Percentiles rank a stretch among this genome's conserved stretches.
These are phyloP conservation scores for Pichia nanzhaoensis DNA, from an alignment of 805 yeast genomes.

Conservation along the genomic window DNA sequence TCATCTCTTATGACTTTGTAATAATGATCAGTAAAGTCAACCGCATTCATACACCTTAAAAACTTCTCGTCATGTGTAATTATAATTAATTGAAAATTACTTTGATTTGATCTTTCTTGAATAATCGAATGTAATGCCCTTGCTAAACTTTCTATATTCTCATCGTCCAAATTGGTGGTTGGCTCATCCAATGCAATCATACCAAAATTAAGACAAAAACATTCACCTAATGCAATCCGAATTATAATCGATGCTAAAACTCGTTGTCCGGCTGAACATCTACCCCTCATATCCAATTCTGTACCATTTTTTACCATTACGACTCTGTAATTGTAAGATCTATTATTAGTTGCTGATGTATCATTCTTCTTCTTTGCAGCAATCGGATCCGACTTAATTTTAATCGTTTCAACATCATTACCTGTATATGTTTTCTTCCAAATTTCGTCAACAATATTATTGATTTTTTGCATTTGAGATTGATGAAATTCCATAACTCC, in stretches of 20 bases:
- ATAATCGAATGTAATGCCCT: conserved; percentile 70
- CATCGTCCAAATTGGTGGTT: conserved; percentile 88
- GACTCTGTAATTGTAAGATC: conserved; percentile 86
- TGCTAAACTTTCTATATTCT: conserved; percentile 84
- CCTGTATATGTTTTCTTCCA: conserved; percentile 96
- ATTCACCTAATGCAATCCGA: conserved; percentile 86
- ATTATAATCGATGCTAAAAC: conserved; percentile 89
- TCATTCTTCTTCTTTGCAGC: conserved; percentile 33
- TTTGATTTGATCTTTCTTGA: conserved; percentile 64
- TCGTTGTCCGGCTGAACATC: conserved; percentile 97
- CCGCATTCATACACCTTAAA: conserved; percentile 76
- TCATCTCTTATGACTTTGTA: conserved; percentile 76
- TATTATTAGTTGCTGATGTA: conserved; percentile 29
- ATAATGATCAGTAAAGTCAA: conserved; percentile 79
- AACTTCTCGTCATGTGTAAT: conserved; percentile 96
- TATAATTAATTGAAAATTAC: conserved; percentile 88
- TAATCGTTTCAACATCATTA: conserved; percentile 87
- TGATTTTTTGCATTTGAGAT: conserved; percentile 87
- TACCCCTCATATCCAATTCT: conserved; percentile 95
- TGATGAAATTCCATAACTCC: conserved; percentile 93
- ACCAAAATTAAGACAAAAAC: conserved; percentile 93
- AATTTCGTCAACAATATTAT: conserved; percentile 76
- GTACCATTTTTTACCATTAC: conserved; percentile 91
- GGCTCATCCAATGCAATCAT: conserved; percentile 97
- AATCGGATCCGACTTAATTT: conserved; percentile 74